Conservation (phyloP, 495 filamentous ascomycete species). For the Annulohypoxylon bovei region DNA sequence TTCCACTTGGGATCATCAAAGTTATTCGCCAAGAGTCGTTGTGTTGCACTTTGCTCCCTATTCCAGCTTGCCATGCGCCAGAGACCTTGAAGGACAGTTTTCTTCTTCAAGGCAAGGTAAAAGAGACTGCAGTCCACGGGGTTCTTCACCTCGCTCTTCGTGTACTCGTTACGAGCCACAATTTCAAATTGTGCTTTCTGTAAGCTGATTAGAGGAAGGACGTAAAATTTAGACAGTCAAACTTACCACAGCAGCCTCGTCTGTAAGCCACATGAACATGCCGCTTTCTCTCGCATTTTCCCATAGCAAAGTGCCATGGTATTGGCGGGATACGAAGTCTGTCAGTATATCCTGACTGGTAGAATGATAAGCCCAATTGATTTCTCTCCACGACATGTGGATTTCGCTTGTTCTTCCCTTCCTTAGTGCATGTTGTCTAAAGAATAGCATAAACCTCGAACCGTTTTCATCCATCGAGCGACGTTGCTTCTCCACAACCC, state of each 20-base stretch:
- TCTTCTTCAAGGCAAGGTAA: slow-evolving; percentile 92
- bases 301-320: slow-evolving; percentile 82
- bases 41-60: slow-evolving; percentile 82
- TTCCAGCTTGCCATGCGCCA: slow-evolving; percentile 97
- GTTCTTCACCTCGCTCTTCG: slow-evolving; percentile 85
- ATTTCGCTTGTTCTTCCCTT: slow-evolving; percentile 71
- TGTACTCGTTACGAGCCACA: slow-evolving; percentile 93
- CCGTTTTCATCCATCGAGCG: slow-evolving; percentile 94
- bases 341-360: slow-evolving; percentile 90
- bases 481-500: slow-evolving; percentile 86
- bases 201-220: slow-evolving; percentile 18
- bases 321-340: slow-evolving; percentile 85
- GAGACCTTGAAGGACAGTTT: slow-evolving; percentile 87
- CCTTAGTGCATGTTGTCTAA: slow-evolving; percentile 82
- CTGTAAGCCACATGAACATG: slow-evolving; percentile 94
- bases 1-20: slow-evolving; percentile 88
- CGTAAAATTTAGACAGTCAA: not conserved
- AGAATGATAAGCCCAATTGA: slow-evolving; percentile 94
- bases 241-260: slow-evolving; percentile 77
- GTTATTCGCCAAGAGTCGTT: slow-evolving; percentile 81
- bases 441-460: slow-evolving; percentile 89
- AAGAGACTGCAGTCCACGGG: slow-evolving; percentile 93
- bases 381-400: slow-evolving; percentile 88
- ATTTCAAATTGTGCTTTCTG: slow-evolving; percentile 84
- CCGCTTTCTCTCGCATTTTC: slow-evolving; percentile 84